Evolutionary conservation across 2,329 filamentous ascomycete species (phyloP).

Genomic region (Talaromyces marneffei): DNA sequence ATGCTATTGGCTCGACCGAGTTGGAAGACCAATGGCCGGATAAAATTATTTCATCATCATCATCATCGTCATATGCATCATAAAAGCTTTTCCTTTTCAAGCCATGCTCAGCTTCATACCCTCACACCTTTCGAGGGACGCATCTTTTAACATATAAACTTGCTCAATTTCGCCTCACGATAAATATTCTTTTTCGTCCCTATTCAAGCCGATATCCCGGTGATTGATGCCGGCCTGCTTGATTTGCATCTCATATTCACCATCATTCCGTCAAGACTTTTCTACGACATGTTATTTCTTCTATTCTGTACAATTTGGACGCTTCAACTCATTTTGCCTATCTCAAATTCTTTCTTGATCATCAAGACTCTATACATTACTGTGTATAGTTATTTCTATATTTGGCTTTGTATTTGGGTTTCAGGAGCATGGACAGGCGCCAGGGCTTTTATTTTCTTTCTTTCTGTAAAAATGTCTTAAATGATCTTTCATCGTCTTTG

Average conservation of each 20-base stretch:
- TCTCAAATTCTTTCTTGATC: not conserved
- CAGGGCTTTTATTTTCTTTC: not conserved
- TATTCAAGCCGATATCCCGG: not conserved
- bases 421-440: constrained; percentile 6
- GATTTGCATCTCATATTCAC: not conserved
- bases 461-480: not conserved
- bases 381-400: not conserved
- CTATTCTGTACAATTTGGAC: not conserved
- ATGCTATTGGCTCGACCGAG: constrained; percentile 8
- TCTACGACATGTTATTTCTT: not conserved
- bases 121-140: not conserved
- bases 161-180: not conserved
- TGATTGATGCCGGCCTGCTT: not conserved
- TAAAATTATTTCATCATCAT: not conserved
- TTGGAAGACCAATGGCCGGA: constrained; percentile 14
- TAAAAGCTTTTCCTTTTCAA: not conserved
- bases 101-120: not conserved
- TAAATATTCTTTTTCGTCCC: not conserved
- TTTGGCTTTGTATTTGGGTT: not conserved
- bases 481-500: not conserved
- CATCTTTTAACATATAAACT: not conserved
- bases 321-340: not conserved
- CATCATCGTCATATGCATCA: not conserved
- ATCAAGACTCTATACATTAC: not conserved
- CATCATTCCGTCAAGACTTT: not conserved